These are phyloP conservation scores for Diaporthe ampelina DNA, from an alignment of 2,329 filamentous ascomycete genomes.

Conservation along the genomic window DNA sequence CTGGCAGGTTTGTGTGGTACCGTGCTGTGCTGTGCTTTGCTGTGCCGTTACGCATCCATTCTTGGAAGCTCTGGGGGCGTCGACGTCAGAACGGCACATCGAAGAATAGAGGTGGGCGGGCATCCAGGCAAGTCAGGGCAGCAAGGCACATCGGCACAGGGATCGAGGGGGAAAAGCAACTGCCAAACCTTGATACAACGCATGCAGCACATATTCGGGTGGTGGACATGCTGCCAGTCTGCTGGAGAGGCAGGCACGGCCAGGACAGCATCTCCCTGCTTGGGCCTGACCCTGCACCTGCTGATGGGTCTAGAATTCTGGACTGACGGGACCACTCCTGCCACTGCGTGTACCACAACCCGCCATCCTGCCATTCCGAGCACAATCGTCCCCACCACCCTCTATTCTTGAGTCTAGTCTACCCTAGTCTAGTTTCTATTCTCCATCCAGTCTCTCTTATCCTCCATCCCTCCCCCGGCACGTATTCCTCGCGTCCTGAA, in stretches of 20 bases:
- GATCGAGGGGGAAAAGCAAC: slow-evolving; percentile 22
- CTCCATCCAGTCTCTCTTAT: neutral
- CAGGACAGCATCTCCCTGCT: slow-evolving; percentile 12
- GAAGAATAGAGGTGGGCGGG: neutral
- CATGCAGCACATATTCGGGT: neutral
- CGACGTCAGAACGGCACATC: slow-evolving; percentile 26
- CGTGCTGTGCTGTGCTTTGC: neutral
- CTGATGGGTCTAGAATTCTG: neutral
- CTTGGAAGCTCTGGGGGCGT: slow-evolving; percentile 19
- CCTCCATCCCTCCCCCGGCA: neutral
- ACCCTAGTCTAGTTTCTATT: neutral
- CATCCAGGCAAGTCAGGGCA: neutral
- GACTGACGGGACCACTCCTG: slow-evolving; percentile 8
- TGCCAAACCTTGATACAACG: slow-evolving; percentile 13
- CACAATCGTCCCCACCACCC: slow-evolving; percentile 20
- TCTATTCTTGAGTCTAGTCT: slow-evolving; percentile 8
- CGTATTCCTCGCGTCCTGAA: neutral
- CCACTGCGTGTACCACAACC: neutral
- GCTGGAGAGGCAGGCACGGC: too few species aligned
- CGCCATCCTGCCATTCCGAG: too few species aligned
- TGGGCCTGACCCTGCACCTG: slow-evolving; percentile 16
- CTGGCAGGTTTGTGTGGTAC: too few species aligned
- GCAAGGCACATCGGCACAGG: slow-evolving; percentile 13
- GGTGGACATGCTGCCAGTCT: neutral
- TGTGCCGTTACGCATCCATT: neutral